Conservation (phyloP, 2,329 filamentous ascomycete species). For the Trichoderma breve region DNA sequence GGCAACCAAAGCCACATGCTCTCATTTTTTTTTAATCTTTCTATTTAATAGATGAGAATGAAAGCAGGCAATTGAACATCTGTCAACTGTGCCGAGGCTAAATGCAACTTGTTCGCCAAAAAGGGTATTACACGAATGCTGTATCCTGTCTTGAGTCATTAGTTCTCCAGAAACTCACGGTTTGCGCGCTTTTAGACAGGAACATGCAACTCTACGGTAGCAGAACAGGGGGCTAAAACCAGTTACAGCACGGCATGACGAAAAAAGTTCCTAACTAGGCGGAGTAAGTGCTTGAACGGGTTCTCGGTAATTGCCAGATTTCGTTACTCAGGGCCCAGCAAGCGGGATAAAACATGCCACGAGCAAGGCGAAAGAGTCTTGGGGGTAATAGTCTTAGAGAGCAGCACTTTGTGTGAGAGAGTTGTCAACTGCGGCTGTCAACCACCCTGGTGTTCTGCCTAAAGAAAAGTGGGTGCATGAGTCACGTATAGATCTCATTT, state of each 20-base stretch:
- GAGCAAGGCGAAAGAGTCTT: background rate
- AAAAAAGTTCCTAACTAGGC: constrained; percentile 1
- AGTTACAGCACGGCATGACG: background rate
- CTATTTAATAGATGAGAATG: background rate
- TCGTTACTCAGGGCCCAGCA: background rate
- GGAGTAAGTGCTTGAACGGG: background rate
- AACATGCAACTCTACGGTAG: background rate
- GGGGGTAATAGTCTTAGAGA: background rate
- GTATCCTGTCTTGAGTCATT: background rate
- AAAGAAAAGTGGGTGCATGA: constrained; percentile 9
- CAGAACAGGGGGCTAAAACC: background rate
- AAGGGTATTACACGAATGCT: background rate
- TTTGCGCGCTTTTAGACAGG: background rate
- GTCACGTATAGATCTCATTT: constrained; percentile 15
- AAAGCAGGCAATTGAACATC: background rate
- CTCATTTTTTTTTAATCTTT: background rate
- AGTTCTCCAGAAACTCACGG: background rate
- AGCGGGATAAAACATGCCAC: background rate
- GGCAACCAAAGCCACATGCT: background rate
- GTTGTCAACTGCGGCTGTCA: background rate
- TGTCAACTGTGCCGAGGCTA: background rate
- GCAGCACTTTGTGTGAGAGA: background rate
- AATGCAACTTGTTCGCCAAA: background rate
- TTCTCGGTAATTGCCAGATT: background rate
- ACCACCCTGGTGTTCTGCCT: constrained; percentile 14